Evolutionary conservation across 1,284 basidiomycete genomes (phyloP).

Genomic region (Clitocybe nebularis): DNA sequence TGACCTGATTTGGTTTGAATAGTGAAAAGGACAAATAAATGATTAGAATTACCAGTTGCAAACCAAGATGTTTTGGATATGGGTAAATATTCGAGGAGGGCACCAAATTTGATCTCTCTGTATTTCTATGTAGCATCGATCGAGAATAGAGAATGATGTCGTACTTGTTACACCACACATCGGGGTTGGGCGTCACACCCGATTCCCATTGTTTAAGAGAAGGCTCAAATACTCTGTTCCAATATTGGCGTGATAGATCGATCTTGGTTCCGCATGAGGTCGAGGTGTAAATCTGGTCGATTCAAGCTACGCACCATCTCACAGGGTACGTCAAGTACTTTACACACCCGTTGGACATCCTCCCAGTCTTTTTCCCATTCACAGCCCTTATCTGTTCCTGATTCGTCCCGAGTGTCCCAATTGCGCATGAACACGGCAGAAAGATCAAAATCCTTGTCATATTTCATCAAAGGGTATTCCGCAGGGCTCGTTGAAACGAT

Average conservation of each 20-base stretch:
- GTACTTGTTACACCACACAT: slow-evolving; percentile 89
- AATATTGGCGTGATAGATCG: slow-evolving; percentile 84
- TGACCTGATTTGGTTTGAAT: slow-evolving; percentile 54
- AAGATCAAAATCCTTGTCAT: slow-evolving; percentile 69
- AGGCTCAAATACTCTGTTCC: slow-evolving; percentile 86
- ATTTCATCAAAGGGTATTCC: too few relatives aligned
- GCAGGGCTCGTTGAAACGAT: neutral
- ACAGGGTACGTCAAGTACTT: slow-evolving; percentile 60
- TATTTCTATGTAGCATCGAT: neutral
- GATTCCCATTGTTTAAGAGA: slow-evolving; percentile 71
- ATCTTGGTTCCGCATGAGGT: slow-evolving; percentile 40
- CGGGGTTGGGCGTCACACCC: slow-evolving; percentile 89
- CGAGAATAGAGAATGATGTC: neutral
- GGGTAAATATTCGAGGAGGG: slow-evolving; percentile 66
- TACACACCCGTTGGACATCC: slow-evolving; percentile 82
- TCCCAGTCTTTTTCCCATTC: slow-evolving; percentile 96
- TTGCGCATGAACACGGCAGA: slow-evolving; percentile 95
- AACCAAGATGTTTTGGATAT: slow-evolving; percentile 47
- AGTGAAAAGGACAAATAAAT: slow-evolving; percentile 3
- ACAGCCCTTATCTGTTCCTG: slow-evolving; percentile 73
- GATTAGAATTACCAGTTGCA: slow-evolving; percentile 62
- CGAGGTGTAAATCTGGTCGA: slow-evolving; percentile 7
- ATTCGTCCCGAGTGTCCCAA: slow-evolving; percentile 81
- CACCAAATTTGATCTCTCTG: slow-evolving; percentile 96
- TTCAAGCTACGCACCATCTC: slow-evolving; percentile 47